Evolutionary conservation across 2,329 filamentous ascomycete genomes (phyloP), one percentile per base, ranked within the genome.

Genomic region (Sporothrix inflata): DNA sequence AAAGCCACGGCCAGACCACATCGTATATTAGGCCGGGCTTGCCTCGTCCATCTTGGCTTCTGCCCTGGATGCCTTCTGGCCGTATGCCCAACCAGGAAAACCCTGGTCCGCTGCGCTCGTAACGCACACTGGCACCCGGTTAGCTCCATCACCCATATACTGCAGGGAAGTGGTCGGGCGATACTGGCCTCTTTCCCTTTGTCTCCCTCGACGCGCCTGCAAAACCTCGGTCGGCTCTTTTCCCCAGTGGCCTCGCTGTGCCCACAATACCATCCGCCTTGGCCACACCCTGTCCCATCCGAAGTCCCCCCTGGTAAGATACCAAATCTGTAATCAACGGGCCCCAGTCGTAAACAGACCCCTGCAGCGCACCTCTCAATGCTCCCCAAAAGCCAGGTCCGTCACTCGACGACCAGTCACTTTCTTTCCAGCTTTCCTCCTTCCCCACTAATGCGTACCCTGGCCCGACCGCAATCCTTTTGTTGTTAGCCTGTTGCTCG

Each of bases 261-360:
- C 45, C 45, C 45, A n/a, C n/a, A n/a, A n/a, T n/a, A n/a, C n/a
- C n/a, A n/a, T n/a, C n/a, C n/a, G n/a, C n/a, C n/a, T n/a, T 19
- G 45, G 19, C 24, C 12, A 30, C 30, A 16, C 40, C 61, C 40
- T 60, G 40, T 67, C 61, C 61, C 51, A 51, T 71, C 70, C 63
- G 61, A 71, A 61, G 70, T 61, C 30, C 16, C 61, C 42, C 57
- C 19, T 24, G 38, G 53, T 27, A 38, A 1, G 11, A 0, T 38
- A 38, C 49, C 27, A 69, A 55, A 45, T 57, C 67, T 66, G 63
- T 49, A 30, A 66, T 66, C 61, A 65, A 71, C 24, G 19, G 27
- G 61, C 38, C 30, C 70, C 53, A 24, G 63, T 68, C 51, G 70
- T 30, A 72, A 42, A 72, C 70, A 69, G 51, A 72, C 70, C 70